These are phyloP conservation scores for Glebionis coronaria DNA, from an alignment of 129 eudicot species.

Conservation along the genomic window DNA sequence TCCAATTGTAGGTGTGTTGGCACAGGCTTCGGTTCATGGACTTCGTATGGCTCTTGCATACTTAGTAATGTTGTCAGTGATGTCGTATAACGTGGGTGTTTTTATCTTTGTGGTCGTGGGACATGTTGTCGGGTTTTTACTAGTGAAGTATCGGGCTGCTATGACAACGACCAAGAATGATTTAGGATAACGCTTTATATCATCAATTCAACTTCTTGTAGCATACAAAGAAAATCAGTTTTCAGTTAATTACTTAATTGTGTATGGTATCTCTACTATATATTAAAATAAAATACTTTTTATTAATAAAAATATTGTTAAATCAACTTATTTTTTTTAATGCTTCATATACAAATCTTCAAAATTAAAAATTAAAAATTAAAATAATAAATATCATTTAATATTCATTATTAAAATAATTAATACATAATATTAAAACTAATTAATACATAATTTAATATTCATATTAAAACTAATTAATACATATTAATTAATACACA, in stretches of 20 bases:
- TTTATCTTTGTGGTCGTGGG: constrained; percentile 47
- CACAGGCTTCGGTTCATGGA: constrained; percentile 38
- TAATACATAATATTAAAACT: no score
- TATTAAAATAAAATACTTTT: no score
- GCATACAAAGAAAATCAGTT: neutral
- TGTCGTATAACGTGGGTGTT: constrained; percentile 64
- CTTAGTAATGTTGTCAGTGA: constrained; percentile 63
- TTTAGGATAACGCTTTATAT: neutral
- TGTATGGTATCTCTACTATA: neutral
- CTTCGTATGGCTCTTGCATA: constrained; percentile 55
- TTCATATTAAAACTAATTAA: no score
- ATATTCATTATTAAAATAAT: no score
- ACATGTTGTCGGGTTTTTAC: constrained; percentile 45
- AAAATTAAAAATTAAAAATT: neutral
- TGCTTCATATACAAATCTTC: no score
- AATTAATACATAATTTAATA: no score
- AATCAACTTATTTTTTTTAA: no score
- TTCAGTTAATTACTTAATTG: neutral
- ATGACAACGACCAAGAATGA: constrained; percentile 20
- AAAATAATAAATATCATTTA: no score
- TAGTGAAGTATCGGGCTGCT: constrained; percentile 34
- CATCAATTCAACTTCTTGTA: neutral
- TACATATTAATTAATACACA: no score
- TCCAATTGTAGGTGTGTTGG: constrained; percentile 27
- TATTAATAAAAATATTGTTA: no score